Conservation (phyloP, 805 yeast species). For the Lachancea quebecensis region DNA sequence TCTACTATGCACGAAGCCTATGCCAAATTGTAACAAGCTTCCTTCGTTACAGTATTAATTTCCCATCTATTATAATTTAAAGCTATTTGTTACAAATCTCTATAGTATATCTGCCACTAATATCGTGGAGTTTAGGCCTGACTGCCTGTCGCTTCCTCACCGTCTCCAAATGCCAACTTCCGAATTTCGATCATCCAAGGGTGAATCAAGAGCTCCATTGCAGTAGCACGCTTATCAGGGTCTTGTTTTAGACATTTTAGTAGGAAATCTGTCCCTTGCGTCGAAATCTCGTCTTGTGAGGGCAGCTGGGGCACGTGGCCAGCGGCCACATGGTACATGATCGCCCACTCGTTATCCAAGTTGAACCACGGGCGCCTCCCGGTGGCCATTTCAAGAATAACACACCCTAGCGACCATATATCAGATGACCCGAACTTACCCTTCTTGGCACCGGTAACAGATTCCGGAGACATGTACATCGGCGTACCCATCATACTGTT, state of each 20-base stretch:
- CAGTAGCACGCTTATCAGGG: slow-evolving; percentile 73
- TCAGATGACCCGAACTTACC: slow-evolving; percentile 46
- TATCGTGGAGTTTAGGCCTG: too few species aligned
- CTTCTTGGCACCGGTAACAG: slow-evolving; percentile 63
- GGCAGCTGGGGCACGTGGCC: slow-evolving; percentile 90
- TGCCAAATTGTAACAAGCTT: too few species aligned
- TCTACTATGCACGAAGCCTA: too few species aligned
- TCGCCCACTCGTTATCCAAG: slow-evolving; percentile 95
- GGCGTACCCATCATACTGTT: slow-evolving; percentile 78
- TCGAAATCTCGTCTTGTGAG: slow-evolving; percentile 64
- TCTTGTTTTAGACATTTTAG: slow-evolving; percentile 73
- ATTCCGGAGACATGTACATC: slow-evolving; percentile 98
- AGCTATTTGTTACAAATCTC: too few species aligned
- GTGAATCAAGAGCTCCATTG: slow-evolving; percentile 76
- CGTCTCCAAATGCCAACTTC: slow-evolving; percentile 53
- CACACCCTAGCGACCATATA: slow-evolving; percentile 96
- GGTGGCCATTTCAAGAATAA: slow-evolving; percentile 92
- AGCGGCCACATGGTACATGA: slow-evolving; percentile 96
- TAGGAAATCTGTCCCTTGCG: slow-evolving; percentile 64
- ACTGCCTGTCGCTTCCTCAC: neutral
- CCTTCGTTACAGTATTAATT: too few species aligned
- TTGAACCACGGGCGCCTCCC: slow-evolving; percentile 97
- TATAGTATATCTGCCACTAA: too few species aligned
- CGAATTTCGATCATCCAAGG: slow-evolving; percentile 82
- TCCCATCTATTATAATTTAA: too few species aligned